Base-by-base conservation (phyloP, 1,284 basidiomycete genomes). In the Sanghuangporus weigelae region DNA sequence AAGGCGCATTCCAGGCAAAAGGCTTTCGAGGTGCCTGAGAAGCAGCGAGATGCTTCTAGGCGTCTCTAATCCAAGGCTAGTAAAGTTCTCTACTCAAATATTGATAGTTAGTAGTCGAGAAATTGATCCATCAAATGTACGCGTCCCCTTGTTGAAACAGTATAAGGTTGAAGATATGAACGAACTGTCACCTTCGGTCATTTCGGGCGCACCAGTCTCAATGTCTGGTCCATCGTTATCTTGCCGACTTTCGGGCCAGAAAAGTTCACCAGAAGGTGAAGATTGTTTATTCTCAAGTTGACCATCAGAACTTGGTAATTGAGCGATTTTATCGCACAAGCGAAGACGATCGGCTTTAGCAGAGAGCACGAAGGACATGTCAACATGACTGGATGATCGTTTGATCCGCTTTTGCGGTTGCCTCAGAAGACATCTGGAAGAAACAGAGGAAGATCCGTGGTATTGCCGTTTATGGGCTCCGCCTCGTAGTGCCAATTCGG, bases 311-410 rank as follows among this genome's bases (percentile, higher is more conserved):
- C n/a, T 42, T 16, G 54, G 26, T 2, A 39, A 16, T 55, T 46
- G 55, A 8, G 51, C 14, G 3, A 49, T 35, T 10, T 57, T 57
- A n/a, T 56, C 50, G 48, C 51, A 49, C 19, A 60, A 55, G 35
- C 57, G 44, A 19, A 65, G 56, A 36, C 46, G 36, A 10, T 65
- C 64, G 42, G 60, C 64, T 62, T 62, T 65, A 23, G 55, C 21
- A n/a, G 64, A 65, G n/a, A 65, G 57, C 4, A 65, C 60, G 49
- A 65, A 65, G 38, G 64, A 62, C 44, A 51, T 36, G 8, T 54
- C 40, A 36, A 53, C 16, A n/a, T 62, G 53, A 26, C 60, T 62
- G 21, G 60, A 62, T 11, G 64, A 65, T 26, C 64, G 60, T 40
- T 65, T 64, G 46, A 58, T 23, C 11, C 50, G 46, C 56, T 63